A percentile compares a stretch with the other conserved stretches of the same genome.
Evolutionary conservation across 2,329 filamentous ascomycete genomes (phyloP).

Genomic region (Mycosphaerella sp.): DNA sequence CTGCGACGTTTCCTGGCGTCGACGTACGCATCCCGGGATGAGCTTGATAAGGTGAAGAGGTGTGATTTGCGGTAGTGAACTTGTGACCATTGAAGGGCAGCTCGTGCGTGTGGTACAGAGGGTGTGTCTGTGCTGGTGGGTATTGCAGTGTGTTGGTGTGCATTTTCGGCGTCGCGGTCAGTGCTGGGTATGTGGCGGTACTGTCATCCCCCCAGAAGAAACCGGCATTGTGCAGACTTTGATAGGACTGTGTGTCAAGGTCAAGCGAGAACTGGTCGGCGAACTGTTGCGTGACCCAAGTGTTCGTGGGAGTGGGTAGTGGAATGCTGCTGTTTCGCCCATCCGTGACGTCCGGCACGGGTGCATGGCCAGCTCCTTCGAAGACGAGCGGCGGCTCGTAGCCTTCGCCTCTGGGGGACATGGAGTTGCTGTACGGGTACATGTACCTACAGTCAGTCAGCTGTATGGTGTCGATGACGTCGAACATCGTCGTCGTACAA

Average conservation of each 20-base stretch:
- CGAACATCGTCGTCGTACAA: neutral
- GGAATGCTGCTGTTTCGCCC: neutral
- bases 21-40: neutral
- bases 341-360: neutral
- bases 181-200: neutral
- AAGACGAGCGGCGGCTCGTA: neutral
- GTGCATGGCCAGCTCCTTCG: neutral
- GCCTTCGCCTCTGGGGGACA: neutral
- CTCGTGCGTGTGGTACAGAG: neutral
- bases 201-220: neutral
- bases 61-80: neutral
- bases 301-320: neutral
- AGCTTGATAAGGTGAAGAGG: neutral
- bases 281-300: constrained; percentile 3
- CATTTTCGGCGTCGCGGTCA: constrained; percentile 4
- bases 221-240: neutral
- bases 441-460: neutral
- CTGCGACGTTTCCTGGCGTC: neutral
- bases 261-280: neutral
- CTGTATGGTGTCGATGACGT: neutral
- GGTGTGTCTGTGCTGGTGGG: neutral
- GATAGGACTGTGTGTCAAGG: neutral
- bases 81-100: neutral
- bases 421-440: neutral
- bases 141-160: neutral